Evolutionary conservation across 768 basidiomycete genomes (phyloP).

Genomic region (Leucocoprinus leucothites): DNA sequence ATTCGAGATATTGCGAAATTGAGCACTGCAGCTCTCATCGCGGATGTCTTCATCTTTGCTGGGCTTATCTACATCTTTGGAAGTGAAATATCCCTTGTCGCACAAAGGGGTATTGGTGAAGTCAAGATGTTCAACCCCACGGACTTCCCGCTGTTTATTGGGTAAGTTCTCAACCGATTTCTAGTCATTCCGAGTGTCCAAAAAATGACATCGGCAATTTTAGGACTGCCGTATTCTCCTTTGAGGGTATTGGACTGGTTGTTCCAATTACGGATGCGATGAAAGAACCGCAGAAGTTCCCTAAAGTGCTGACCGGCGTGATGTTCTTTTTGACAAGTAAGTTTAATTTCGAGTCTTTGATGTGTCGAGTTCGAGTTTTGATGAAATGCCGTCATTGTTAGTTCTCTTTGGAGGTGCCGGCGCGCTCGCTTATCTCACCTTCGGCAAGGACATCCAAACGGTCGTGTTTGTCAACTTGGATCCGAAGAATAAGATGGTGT

Average conservation of each 20-base stretch:
- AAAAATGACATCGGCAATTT: slow-evolving; percentile 5
- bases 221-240: slow-evolving; percentile 96
- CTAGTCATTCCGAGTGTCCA: not conserved
- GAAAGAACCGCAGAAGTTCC: slow-evolving; percentile 94
- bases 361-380: no score
- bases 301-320: slow-evolving; percentile 80
- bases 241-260: slow-evolving; percentile 95
- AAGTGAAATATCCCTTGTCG: slow-evolving; percentile 76
- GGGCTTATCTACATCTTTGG: slow-evolving; percentile 85
- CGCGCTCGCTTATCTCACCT: slow-evolving; percentile 82
- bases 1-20: slow-evolving; percentile 94
- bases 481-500: slow-evolving; percentile 77
- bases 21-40: slow-evolving; percentile 86
- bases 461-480: slow-evolving; percentile 96
- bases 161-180: slow-evolving; percentile 43
- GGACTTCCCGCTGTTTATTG: slow-evolving; percentile 90
- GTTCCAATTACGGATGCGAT: slow-evolving; percentile 98
- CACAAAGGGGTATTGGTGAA: slow-evolving; percentile 67
- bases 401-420: slow-evolving; percentile 89
- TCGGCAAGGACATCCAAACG: slow-evolving; percentile 84
- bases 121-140: slow-evolving; percentile 84
- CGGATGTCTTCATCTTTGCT: slow-evolving; percentile 92
- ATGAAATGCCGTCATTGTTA: slow-evolving; percentile 18
- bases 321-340: slow-evolving; percentile 82
- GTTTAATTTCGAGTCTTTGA: no score